Evolutionary conservation across 805 yeast species (phyloP), one percentile per base, ranked within the genome.

Genomic region (Lachancea fermentati): DNA sequence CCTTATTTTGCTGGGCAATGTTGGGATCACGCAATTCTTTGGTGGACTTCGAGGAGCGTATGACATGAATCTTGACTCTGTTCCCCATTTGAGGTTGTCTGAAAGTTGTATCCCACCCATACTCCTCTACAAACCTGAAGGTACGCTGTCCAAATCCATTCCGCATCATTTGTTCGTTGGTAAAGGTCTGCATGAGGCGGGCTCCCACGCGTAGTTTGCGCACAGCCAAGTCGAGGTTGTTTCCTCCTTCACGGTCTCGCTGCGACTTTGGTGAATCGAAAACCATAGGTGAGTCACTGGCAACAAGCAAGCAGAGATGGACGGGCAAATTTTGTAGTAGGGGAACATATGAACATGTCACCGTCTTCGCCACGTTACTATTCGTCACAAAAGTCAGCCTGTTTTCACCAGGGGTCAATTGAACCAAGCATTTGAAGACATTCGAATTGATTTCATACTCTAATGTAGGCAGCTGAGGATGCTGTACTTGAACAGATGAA

Each of bases 141-240:
- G 84, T 71, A 45, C 97, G 67, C 48, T 79, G 75, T 8, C 96
- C 94, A 55, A 85, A 75, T 0, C 93, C 89, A 34, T 76, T 73
- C 30, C 81, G 66, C 39, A 78, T 60, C 95, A 91, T 86, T 56
- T 88, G 96, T 50, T 89, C 97, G 51, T 78, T 79, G 0, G 97
- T 89, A 60, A 75, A 88, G 1, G 96, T 94, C 52, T 86, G 91
- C 95, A 86, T 85, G 61, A 89, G 61, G 50, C 95, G 71, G 4
- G 84, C 95, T 3, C 85, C 96, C 45, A 87, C 76, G 51, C 93
- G 76, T 48, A 91, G 58, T 57, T 86, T 86, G 48, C 67, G 69
- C 14, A 84, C 65, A 1, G 96, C 96, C 4, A 79, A 58, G n/a
- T 79, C 79, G 16, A 89, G 50, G 11, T 70, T 76, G 45, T 85